These are phyloP conservation scores for Monilinia polystroma DNA, from an alignment of 2,329 filamentous ascomycete species.

Conservation along the genomic window DNA sequence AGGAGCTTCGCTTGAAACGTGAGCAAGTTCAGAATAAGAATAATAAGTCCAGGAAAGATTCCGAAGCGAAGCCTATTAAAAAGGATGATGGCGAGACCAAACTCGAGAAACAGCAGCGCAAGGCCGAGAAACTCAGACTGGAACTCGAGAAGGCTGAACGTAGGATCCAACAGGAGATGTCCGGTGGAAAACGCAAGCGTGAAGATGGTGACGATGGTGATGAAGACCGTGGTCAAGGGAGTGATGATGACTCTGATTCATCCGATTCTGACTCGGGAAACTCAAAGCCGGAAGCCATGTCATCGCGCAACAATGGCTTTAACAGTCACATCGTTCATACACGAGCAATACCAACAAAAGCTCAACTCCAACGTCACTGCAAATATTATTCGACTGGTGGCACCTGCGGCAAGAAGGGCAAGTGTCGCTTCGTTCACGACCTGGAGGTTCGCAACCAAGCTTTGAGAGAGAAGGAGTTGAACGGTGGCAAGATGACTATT, in stretches of 20 bases:
- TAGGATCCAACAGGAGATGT: conserved; percentile 42
- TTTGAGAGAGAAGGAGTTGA: conserved; percentile 61
- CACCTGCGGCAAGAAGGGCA: conserved; percentile 70
- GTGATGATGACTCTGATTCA: conserved; percentile 36
- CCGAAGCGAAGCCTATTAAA: conserved; percentile 39
- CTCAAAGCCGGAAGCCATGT: conserved; percentile 58
- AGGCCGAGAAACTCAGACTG: conserved; percentile 60
- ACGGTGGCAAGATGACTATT: conserved; percentile 64
- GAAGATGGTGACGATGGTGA: conserved; percentile 67
- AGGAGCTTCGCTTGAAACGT: conserved; percentile 44
- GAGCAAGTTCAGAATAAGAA: conserved; percentile 36
- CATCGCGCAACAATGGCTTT: conserved; percentile 45
- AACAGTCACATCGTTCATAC: conserved; percentile 28
- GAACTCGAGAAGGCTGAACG: conserved; percentile 68
- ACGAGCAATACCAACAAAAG: conserved; percentile 51
- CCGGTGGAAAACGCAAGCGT: conserved; percentile 66
- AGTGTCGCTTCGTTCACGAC: conserved; percentile 72
- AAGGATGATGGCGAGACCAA: conserved; percentile 54
- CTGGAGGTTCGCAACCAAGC: conserved; percentile 61
- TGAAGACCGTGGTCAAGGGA: conserved; percentile 49
- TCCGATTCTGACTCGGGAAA: conserved; percentile 53
- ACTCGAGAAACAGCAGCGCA: conserved; percentile 54
- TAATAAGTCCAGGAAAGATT: conserved; percentile 37
- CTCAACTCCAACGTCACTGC: conserved; percentile 64
- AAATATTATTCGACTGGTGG: conserved; percentile 70